A percentile compares a stretch with the other conserved stretches of the same genome.
These are phyloP conservation scores for Alnus rubra DNA, from an alignment of 306 rosid species.

Conservation along the genomic window DNA sequence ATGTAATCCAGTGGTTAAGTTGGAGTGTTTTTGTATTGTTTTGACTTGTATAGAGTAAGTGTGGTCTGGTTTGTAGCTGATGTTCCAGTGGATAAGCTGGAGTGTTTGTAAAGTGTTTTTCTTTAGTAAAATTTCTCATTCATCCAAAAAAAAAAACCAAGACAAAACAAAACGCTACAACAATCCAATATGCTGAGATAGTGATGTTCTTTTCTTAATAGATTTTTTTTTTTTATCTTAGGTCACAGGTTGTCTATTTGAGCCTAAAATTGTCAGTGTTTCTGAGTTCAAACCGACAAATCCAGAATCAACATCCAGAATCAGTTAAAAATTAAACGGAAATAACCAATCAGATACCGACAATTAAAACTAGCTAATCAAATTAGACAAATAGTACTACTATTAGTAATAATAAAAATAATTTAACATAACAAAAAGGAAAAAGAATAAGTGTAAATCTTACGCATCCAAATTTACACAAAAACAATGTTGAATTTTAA, in stretches of 20 bases:
- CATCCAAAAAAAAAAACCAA: neutral
- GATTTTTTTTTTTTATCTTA: too few relatives aligned
- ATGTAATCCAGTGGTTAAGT: too few relatives aligned
- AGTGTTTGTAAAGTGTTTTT: too few relatives aligned
- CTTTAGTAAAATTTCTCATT: too few relatives aligned
- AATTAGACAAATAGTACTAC: too few relatives aligned
- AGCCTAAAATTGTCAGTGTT: neutral
- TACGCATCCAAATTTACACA: neutral
- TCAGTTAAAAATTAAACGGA: neutral
- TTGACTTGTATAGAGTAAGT: too few relatives aligned
- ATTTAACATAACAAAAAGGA: neutral
- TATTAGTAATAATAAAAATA: neutral
- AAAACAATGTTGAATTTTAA: neutral
- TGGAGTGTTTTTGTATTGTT: too few relatives aligned
- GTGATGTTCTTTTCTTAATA: too few relatives aligned
- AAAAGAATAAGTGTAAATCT: neutral
- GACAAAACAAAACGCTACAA: slow-evolving; percentile 1
- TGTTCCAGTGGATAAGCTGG: too few relatives aligned
- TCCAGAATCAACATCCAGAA: neutral
- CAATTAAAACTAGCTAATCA: neutral
- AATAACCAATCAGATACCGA: neutral
- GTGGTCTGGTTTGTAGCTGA: too few relatives aligned
- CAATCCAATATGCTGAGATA: neutral
- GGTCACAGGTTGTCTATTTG: too few relatives aligned
- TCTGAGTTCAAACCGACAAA: neutral